Conservation (phyloP, 345 rosid species). For the Acer negundo region DNA sequence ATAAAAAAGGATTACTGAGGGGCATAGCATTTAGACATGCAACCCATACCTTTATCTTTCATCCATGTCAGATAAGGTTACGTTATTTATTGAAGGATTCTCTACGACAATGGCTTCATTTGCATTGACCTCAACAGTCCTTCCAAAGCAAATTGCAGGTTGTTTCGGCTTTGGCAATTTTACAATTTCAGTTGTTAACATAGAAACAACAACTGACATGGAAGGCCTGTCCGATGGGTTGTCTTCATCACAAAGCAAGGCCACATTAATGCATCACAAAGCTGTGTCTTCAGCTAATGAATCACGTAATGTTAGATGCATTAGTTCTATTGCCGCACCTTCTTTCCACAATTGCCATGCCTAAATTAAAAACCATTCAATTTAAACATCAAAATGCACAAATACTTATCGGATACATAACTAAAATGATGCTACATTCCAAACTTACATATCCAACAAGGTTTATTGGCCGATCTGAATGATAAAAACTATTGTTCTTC, state of each 20-base stretch:
- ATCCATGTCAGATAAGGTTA: background rate
- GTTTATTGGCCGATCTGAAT: background rate
- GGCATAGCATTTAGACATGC: background rate
- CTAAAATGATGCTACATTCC: background rate
- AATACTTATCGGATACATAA: background rate
- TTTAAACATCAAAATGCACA: background rate
- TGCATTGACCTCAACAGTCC: background rate
- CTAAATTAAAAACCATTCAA: background rate
- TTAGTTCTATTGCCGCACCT: conserved; percentile 1
- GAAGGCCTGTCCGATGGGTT: background rate
- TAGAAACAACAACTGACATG: background rate
- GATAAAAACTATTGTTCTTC: conserved; percentile 3
- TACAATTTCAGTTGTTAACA: conserved; percentile 1
- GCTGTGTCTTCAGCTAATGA: background rate
- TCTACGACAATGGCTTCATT: background rate
- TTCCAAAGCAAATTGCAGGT: conserved; percentile 11
- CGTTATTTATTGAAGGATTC: background rate
- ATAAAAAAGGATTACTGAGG: too few species aligned
- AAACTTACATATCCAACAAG: conserved; percentile 25
- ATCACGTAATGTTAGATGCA: background rate
- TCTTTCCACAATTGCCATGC: conserved; percentile 28
- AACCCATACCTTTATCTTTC: background rate
- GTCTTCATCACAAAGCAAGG: conserved; percentile 8
- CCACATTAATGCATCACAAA: conserved; percentile 11
- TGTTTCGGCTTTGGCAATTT: conserved; percentile 3